These are phyloP conservation scores for Parietaria judaica DNA, from an alignment of 306 rosid species.

Conservation along the genomic window DNA sequence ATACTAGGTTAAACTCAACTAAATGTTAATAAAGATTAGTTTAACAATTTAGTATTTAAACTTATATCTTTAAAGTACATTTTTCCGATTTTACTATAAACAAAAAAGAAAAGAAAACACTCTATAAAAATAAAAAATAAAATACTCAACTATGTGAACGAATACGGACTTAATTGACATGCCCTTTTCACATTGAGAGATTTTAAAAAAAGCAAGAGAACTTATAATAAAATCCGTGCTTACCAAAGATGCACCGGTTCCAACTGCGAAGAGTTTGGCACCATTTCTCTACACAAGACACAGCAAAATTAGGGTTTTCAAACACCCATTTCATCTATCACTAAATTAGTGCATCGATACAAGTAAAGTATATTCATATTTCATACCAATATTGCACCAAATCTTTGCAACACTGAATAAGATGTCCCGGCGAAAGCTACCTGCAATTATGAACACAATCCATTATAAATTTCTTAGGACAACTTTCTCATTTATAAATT, in stretches of 20 bases:
- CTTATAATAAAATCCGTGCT: background rate
- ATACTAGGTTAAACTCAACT: too few species aligned
- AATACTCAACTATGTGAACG: too few species aligned
- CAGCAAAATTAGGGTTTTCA: background rate
- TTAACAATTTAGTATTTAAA: too few species aligned
- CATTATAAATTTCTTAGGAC: background rate
- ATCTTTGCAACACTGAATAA: slow-evolving; percentile 34
- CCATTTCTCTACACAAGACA: slow-evolving; percentile 31
- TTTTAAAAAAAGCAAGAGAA: background rate
- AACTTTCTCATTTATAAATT: too few species aligned
- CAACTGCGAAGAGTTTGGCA: slow-evolving; percentile 37
- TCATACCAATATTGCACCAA: slow-evolving; percentile 39
- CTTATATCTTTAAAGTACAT: too few species aligned
- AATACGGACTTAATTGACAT: too few species aligned
- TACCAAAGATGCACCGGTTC: slow-evolving; percentile 43
- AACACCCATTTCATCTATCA: background rate
- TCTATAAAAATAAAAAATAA: too few species aligned
- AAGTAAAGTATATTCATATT: background rate
- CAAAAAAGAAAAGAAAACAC: too few species aligned
- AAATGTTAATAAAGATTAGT: too few species aligned
- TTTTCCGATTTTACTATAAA: too few species aligned
- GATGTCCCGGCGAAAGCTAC: slow-evolving; percentile 40
- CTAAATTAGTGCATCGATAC: background rate
- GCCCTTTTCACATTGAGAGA: background rate
- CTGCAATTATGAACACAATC: slow-evolving; percentile 15